Evolutionary conservation across 73 alveolate genomes (phyloP), one percentile per base, ranked within the genome.

Genomic region (Stentor coeruleus): DNA sequence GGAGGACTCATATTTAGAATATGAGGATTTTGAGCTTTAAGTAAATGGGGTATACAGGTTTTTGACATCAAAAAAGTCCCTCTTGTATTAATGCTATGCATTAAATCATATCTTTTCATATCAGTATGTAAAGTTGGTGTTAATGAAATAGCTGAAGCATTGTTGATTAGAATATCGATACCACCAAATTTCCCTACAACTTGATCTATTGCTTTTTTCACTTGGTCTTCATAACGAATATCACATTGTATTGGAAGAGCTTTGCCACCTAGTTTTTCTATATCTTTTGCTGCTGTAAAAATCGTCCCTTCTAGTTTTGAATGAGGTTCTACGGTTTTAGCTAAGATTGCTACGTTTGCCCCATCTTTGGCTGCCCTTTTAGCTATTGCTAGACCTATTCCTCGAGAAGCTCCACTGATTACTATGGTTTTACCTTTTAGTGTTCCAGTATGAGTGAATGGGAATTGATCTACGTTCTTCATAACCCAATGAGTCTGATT

Each of bases 341-440:
- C 98, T 1, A 93, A 90, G 74, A 93, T 92, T 3, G 90, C 98
- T 59, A 93, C 89, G 81, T 93, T 93, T 26, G 98, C 98, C 38
- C 97, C 97, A 84, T 93, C 98, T 81, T 75, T 72, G 26, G 98
- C 98, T 14, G 96, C 95, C 85, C 87, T 91, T 20, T 81, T 74
- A 3, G 95, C 98, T 66, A 93, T 93, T 15, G 96, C 95, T 15
- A 93, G 90, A 1, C 98, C 98, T 55, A 93, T 90, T 4, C 98
- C 98, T 89, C 98, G 91, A n/a, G 95, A 85, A 38, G 93, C 98
- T 40, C 98, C 98, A 58, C 96, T 81, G 80, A 93, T 90, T 74
- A 93, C 87, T 3, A 93, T 72, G 58, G 97, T 92, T 74, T 93
- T 93, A 39, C 96, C 96, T 80, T 93, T 93, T 33, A 93, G 81